Evolutionary conservation across 768 basidiomycete genomes (phyloP).

Genomic region (Psilocybe tampanensis): DNA sequence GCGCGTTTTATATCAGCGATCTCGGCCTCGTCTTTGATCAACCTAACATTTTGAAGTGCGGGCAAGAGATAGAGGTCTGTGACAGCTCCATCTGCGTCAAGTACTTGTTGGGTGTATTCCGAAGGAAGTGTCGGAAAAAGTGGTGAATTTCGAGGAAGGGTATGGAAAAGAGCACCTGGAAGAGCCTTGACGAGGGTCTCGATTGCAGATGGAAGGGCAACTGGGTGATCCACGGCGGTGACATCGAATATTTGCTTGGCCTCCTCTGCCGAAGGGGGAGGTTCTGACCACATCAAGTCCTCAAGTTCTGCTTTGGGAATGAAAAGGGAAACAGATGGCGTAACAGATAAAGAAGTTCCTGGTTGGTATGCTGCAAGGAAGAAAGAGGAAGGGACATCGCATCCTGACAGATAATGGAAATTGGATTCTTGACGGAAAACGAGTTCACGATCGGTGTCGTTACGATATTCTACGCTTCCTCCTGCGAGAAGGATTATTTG

Average conservation of each 20-base stretch:
- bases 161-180: constrained; percentile 65
- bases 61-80: constrained; percentile 68
- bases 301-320: constrained; percentile 74
- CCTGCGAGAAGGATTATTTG: constrained; percentile 73
- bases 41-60: constrained; percentile 79
- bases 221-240: constrained; percentile 56
- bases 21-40: constrained; percentile 78
- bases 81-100: constrained; percentile 37
- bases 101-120: constrained; percentile 40
- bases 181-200: constrained; percentile 46
- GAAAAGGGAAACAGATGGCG: constrained; percentile 63
- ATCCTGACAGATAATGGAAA: constrained; percentile 87
- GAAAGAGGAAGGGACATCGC: constrained; percentile 70
- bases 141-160: constrained; percentile 53
- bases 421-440: constrained; percentile 76
- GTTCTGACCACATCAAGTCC: constrained; percentile 88
- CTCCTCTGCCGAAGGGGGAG: constrained; percentile 69
- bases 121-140: constrained; percentile 55
- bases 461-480: constrained; percentile 61
- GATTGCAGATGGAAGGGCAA: constrained; percentile 48
- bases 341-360: constrained; percentile 43
- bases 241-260: constrained; percentile 55
- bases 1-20: constrained; percentile 77
- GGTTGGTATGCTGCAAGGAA: constrained; percentile 62
- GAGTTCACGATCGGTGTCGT: constrained; percentile 87